phyloP scores from a whole-genome alignment of 108 stramenopile genomes.

The Cyclostephanos tholiformis region DNA sequence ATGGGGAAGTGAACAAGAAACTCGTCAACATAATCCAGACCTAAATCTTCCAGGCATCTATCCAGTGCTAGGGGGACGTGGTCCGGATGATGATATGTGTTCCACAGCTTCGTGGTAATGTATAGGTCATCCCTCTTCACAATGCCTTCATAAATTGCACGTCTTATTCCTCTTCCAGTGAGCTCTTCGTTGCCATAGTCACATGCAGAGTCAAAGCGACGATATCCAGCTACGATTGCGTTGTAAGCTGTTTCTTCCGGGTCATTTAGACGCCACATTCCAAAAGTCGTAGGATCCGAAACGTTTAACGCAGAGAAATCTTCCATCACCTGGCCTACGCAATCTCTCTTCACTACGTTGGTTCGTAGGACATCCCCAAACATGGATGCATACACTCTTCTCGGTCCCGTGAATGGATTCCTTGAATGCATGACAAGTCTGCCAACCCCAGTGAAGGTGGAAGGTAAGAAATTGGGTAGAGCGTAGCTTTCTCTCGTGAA shows the following conservation, averaged over 20 bases:
- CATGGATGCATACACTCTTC: conserved; percentile 63
- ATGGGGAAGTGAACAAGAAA: conserved; percentile 95
- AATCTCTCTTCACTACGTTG: conserved; percentile 26
- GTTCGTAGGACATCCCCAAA: conserved; percentile 46
- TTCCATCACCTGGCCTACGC: conserved; percentile 33
- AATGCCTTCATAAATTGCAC: conserved; percentile 77
- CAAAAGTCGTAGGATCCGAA: conserved; percentile 71
- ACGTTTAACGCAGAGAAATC: conserved; percentile 48
- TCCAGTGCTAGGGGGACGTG: conserved; percentile 82
- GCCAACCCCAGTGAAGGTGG: background rate
- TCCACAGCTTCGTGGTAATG: conserved; percentile 93
- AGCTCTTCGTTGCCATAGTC: conserved; percentile 95
- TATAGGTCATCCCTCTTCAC: conserved; percentile 82
- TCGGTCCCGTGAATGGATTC: conserved; percentile 62
- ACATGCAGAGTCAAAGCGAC: conserved; percentile 93
- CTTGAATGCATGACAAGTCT: conserved; percentile 82
- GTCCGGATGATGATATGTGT: conserved; percentile 89
- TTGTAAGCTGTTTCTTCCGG: conserved; percentile 69
- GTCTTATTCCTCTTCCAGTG: conserved; percentile 85
- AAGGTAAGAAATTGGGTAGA: background rate
- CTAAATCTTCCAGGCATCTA: conserved; percentile 75
- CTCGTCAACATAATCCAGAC: conserved; percentile 89
- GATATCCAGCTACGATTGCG: conserved; percentile 82
- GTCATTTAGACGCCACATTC: conserved; percentile 84
- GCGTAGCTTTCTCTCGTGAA: background rate